phyloP scores from a whole-genome alignment of 257 asterid genomes.

The Ajuga chamaepitys region DNA sequence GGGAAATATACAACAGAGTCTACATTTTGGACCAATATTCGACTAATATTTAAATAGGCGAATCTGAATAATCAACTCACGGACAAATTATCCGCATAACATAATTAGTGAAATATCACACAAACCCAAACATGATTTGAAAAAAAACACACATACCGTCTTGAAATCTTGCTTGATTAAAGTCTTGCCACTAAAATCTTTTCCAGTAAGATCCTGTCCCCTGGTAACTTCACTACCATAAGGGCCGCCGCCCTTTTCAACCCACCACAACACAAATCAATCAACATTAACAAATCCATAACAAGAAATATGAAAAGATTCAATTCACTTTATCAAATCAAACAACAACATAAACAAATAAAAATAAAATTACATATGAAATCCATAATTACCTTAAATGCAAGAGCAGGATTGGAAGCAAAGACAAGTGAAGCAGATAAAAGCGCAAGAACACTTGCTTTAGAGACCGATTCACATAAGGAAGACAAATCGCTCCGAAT shows the following conservation, averaged over 20 bases:
- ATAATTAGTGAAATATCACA: neutral
- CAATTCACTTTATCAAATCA: neutral
- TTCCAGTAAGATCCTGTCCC: conserved; percentile 89
- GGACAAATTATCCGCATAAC: neutral
- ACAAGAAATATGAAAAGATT: neutral
- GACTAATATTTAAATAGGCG: neutral
- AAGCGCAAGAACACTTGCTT: conserved; percentile 53
- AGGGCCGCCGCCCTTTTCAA: conserved; percentile 87
- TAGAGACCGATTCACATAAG: conserved; percentile 45
- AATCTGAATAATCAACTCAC: neutral
- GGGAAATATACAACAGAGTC: neutral
- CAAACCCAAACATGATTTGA: neutral
- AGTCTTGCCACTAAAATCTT: conserved; percentile 80
- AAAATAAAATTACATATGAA: too few species aligned
- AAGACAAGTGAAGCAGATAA: conserved; percentile 69
- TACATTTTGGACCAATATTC: neutral
- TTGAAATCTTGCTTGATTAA: conserved; percentile 91
- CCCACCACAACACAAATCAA: neutral
- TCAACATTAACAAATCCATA: conserved; percentile 2
- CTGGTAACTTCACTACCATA: conserved; percentile 94
- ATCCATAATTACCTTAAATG: conserved; percentile 54
- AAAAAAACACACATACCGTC: conserved; percentile 43
- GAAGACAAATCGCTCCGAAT: conserved; percentile 17
- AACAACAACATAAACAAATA: neutral
- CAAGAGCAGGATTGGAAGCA: conserved; percentile 80